Evolutionary conservation across 2,329 filamentous ascomycete genomes (phyloP).

Genomic region (Cadophora sp.): DNA sequence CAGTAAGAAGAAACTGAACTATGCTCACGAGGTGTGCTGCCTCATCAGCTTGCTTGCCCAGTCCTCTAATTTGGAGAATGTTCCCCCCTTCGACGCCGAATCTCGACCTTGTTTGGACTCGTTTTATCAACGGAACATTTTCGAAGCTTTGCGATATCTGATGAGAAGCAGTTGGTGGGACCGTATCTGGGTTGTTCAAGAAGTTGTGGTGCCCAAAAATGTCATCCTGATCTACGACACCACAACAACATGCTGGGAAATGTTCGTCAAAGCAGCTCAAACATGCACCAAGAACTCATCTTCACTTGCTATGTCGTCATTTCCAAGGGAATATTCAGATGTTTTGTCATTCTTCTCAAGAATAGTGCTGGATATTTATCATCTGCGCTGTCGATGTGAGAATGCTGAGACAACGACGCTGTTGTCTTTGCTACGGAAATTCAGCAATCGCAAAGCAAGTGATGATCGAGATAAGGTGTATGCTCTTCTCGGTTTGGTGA

Average conservation of each 20-base stretch:
- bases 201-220: constrained; percentile 26
- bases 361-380: constrained; percentile 25
- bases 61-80: background rate
- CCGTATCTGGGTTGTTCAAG: constrained; percentile 30
- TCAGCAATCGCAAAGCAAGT: constrained; percentile 22
- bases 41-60: constrained; percentile 1
- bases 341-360: constrained; percentile 19
- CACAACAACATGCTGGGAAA: constrained; percentile 20
- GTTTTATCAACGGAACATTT: constrained; percentile 15
- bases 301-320: background rate
- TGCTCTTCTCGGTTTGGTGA: constrained; percentile 23
- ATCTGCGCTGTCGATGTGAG: constrained; percentile 14
- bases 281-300: background rate
- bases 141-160: constrained; percentile 9
- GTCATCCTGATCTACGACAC: constrained; percentile 22
- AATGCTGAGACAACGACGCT: background rate
- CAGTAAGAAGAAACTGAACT: background rate
- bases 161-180: constrained; percentile 24
- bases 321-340: constrained; percentile 15
- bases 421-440: constrained; percentile 22
- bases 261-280: constrained; percentile 39
- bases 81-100: background rate
- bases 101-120: background rate
- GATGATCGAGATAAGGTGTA: constrained; percentile 33
- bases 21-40: constrained; percentile 1